Percentiles rank a stretch among this genome's conserved stretches.
Evolutionary conservation across 2,329 filamentous ascomycete genomes (phyloP).

Genomic region (Dothistroma septosporum): DNA sequence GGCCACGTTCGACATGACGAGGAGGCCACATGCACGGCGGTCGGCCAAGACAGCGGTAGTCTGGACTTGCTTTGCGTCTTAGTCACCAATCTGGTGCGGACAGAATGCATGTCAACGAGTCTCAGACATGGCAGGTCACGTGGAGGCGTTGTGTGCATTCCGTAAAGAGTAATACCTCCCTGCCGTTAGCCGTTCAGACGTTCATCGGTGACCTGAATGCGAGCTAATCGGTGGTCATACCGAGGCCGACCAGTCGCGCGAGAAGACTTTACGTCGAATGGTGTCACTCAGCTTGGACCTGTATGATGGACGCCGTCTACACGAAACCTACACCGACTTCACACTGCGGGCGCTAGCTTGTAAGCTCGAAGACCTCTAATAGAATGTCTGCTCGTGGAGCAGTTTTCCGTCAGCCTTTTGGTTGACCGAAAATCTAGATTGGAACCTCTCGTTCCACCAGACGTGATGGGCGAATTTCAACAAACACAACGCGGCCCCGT

Average conservation of each 20-base stretch:
- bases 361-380: no score
- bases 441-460: background rate
- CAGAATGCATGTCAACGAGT: no score
- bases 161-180: background rate
- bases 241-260: no score
- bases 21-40: no score
- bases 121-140: no score
- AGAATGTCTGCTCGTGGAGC: no score
- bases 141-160: background rate
- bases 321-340: background rate
- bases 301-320: background rate
- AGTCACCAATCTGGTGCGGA: no score
- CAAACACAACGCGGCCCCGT: background rate
- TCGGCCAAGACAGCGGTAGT: no score
- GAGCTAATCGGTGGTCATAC: background rate
- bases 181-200: background rate
- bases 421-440: no score
- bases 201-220: background rate
- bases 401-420: no score
- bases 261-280: background rate
- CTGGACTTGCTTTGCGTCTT: no score
- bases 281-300: background rate
- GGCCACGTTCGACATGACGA: no score
- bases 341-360: background rate
- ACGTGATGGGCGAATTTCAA: background rate